Evolutionary conservation across 306 rosid genomes (phyloP), one percentile per base, ranked within the genome.

Genomic region (Acacia melanoxylon): DNA sequence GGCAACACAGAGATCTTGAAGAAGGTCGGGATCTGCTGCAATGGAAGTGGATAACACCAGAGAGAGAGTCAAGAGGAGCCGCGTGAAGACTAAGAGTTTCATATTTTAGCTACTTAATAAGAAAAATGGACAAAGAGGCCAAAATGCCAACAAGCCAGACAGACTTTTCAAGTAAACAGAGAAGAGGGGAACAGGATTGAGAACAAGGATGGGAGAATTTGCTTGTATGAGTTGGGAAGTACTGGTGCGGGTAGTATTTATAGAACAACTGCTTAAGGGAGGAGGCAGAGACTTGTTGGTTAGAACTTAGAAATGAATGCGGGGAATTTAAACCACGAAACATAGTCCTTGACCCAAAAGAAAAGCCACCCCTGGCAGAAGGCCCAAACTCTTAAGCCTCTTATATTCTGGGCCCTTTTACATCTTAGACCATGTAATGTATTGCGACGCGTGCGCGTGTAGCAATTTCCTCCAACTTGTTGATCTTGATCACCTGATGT

Each of bases 1-100:
- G 22, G 99, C 99, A 0, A 93, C 96, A 58, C 99, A 95, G 15
- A 95, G 75, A 72, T 95, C 99, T 88, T 95, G 99, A 85, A 95
- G 96, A 82, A 68, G 7, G 86, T 93, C 99, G 13, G 94, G 90
- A 86, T 95, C 99, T 79, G 98, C 90, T 24, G 86, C 68, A 49
- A 81, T 8, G 51, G 83, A 52, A 66, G 79, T 77, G 74, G 86
- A 77, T 6, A 85, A 68, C 76, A 87, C 68, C 76, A 87, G 9
- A 83, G 90, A 86, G 62, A 88, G 68, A 45, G 91, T 79, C 58
- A 82, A 4, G 19, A 88, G 54, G 44, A 86, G 33, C 8, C 89
- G 78, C 2, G 75, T 61, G 51, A 71, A 69, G 56, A 65, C 46
- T 51, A 49, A 0, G 10, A 87, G 72, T 37, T 83, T 86, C 93